Base-by-base conservation (phyloP, 345 rosid species). In the Eutrema yunnanense region DNA sequence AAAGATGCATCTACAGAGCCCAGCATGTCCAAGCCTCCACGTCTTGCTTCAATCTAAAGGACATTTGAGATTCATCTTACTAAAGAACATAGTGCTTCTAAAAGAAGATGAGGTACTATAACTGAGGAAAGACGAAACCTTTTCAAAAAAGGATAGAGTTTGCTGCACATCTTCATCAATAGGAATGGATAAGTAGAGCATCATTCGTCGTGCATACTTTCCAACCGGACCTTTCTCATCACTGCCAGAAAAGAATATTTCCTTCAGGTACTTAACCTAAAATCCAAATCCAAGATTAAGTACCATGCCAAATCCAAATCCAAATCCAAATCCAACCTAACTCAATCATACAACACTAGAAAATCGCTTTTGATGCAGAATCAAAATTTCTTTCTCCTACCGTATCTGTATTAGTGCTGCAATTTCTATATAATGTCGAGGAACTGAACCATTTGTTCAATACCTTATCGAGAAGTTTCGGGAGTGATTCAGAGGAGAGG, bases 191-290 rank as follows among this genome's bases (percentile, higher is more conserved):
- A 94, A 83, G 76, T 82, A 79, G 71, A 72, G 75, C 98, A 90
- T 88, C 96, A 94, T 85, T 11, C 83, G 73, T 2, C 88, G 83
- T 32, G 90, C 98, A 73, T 80, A 80, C 69, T 82, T 84, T 9
- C 86, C 91, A 42, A 82, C 49, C 1, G 58, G 44, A 41, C 82
- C 76, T 34, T 79, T 67, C 77, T 80, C 83, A 74, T 83, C 86
- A 83, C 89, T 80, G 82, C 80, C 87, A 80, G 86, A 82, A 86
- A 85, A 93, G 74, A 93, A 83, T 62, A 88, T 75, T 77, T 85
- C 88, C 92, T 88, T 90, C 81, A 86, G 69, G 87, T 82, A 83
- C 78, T 86, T 87, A 73, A 90, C 98, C 98, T 93, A 86, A 33
- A 86, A 84, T 70, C 65, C 87, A 86, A 82, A 79, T 60, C 50